Conservation (phyloP, 108 stramenopile genomes). For the Cyclotella sp. region DNA sequence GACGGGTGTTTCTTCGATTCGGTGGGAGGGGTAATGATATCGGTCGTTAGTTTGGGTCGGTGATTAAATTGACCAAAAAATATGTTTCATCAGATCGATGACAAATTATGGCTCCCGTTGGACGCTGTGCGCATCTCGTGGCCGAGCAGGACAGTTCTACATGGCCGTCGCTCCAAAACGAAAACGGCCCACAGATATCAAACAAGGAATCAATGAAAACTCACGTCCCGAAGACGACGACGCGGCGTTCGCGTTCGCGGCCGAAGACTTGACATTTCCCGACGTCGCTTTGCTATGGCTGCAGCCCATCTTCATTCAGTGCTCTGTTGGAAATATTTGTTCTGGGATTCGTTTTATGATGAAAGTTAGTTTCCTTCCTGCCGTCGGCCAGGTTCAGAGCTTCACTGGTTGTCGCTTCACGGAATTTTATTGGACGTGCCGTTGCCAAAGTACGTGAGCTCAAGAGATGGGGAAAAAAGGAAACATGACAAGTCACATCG, state of each 20-base stretch:
- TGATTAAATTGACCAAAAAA: not conserved
- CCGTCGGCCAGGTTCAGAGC: not conserved
- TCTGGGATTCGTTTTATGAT: not conserved
- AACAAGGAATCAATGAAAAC: not conserved
- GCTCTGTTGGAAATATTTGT: not conserved
- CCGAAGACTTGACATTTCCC: constrained; percentile 6
- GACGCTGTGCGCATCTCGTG: no score
- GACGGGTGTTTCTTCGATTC: not conserved
- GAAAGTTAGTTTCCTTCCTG: not conserved
- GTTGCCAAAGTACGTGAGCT: no score
- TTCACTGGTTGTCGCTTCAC: not conserved
- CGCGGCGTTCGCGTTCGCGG: constrained; percentile 12
- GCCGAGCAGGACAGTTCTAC: no score
- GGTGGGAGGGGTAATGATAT: no score
- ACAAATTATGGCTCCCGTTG: no score
- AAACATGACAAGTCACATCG: no score
- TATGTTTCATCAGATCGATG: no score
- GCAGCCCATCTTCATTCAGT: constrained; percentile 27
- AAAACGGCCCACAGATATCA: not conserved
- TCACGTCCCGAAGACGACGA: constrained; percentile 2
- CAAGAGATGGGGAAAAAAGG: no score
- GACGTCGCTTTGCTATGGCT: constrained; percentile 27
- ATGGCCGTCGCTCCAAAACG: not conserved
- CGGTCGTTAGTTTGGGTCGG: not conserved
- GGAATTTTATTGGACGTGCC: not conserved